Evolutionary conservation across 2,329 filamentous ascomycete genomes (phyloP), one percentile per base, ranked within the genome.

Genomic region (Venturia asperata): DNA sequence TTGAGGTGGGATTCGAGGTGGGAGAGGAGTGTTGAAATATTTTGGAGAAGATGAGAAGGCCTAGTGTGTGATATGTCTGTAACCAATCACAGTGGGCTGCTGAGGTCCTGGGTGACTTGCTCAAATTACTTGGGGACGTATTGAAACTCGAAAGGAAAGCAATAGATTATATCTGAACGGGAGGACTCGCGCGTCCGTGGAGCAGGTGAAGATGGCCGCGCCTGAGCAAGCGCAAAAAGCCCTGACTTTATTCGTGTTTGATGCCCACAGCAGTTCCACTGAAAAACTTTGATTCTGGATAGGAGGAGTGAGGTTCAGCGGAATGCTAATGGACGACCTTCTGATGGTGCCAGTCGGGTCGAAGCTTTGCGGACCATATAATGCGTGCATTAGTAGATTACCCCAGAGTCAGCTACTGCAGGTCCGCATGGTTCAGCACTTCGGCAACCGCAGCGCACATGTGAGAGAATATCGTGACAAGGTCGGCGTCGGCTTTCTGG

Each of bases 121-220:
- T 37, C 27, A n/a, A 10, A 37, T 10, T 58, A 7, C 13, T 7
- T n/a, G n/a, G 15, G 52, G 1, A n/a, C 10, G 30, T 19, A 11
- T 37, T 37, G 52, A 58, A 58, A 58, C 52, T 9, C 52, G 52
- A 37, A 37, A n/a, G 27, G 52, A 58, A 58, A 37, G 52, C 30
- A 13, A 58, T 58, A 58, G 52, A 58, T 58, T 58, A 15, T 7
- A 37, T 37, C 30, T 21, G 30, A 37, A 34, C 30, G 6, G 30
- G 30, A 56, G 3, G 52, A 56, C 52, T 56, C 52, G 52, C 30
- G 52, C 30, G 5, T 15, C 5, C 34, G 30, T 19, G 30, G 15
- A 58, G 30, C 7, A n/a, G 19, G 19, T 17, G 15, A 3, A 21
- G 27, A 37, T 34, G 34, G 27, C 24, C 24, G 13, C 30, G 47